Evolutionary conservation across 1,139 yeast genomes (phyloP), one percentile per base, ranked within the genome.

Genomic region (Blastobotrys aristatus): DNA sequence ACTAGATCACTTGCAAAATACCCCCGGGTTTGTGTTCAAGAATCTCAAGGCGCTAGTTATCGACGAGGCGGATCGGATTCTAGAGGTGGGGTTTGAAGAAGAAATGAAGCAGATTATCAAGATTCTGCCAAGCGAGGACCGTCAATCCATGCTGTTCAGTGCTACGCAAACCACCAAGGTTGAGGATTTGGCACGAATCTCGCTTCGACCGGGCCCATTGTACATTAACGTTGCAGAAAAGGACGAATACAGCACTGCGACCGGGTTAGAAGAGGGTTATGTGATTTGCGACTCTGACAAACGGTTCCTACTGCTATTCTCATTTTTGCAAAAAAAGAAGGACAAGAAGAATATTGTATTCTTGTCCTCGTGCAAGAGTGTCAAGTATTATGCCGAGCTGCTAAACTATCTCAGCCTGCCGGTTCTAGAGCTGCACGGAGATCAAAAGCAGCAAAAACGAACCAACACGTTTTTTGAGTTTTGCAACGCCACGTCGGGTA

Each of bases 121-220:
- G 69, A 87, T 94, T 54, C 74, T 94, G 63, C 99, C 99, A 43
- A 84, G 80, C 55, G 95, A 89, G 56, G 90, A 85, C 57, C 84
- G 99, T 70, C 99, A 92, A 69, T 78, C 96, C 36, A 92, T 92
- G 97, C 73, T 92, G 58, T 92, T 94, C 66, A 89, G 97, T 2
- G 99, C 99, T 44, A 92, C 99, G 1, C 99, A 92, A 68, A 92
- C 99, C 35, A 92, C 97, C 40, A 94, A 94, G 72, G 98, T 92
- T 54, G 97, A 92, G 66, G 99, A 94, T 71, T 76, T 92, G 63
- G 98, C 98, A 20, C 80, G 99, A 69, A 92, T 94, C 47, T 92
- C 98, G 4, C 75, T 94, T 59, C 81, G 96, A 66, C 84, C 92
- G 44, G 97, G 97, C 38, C 99, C 98, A 17, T 76, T 94, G 53